Base-by-base conservation (phyloP, 2,329 filamentous ascomycete genomes). In the Stemphylium beticola region DNA sequence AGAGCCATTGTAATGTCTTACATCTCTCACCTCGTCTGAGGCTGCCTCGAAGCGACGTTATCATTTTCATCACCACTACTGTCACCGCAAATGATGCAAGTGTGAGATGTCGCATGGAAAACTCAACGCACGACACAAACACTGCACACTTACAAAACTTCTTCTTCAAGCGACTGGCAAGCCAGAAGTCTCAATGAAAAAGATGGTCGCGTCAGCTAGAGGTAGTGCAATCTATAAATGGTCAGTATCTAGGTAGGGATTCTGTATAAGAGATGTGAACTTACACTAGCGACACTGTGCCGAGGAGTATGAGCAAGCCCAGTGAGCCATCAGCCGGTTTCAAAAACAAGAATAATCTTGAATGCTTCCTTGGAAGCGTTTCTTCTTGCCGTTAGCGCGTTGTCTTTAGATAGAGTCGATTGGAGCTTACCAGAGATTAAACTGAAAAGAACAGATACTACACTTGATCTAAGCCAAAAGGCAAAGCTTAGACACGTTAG, bases 401-500 rank as follows among this genome's bases (percentile, higher is more conserved):
- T 15, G 11, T 9, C 9, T 8, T 17, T 9, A 10, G 7, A 12
- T 17, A 4, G 17, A 10, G 6, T 10, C 9, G 3, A 9, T 29
- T 29, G 39, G 15, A 18, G 11, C 7, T 4, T 34, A 24, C 10
- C 14, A 48, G 45, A n/a, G 45, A 48, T 48, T 48, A 48, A 48
- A 40, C 45, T 39, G 14, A 33, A 39, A 48, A 48, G 43, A 46
- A 46, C 43, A 46, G 43, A 46, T 46, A 46, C 44, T 46, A 46
- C 45, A 48, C 45, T 48, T 48, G 45, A 48, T 48, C 45, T 48
- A 48, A 48, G 45, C 45, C 36, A 48, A 48, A 48, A 48, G 45
- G 45, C 45, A 48, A 48, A 48, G 26, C 26, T 29, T 43, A 11
- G 29, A 7, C 9, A 3, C 17, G 15, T 43, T 43, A 43, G 40